A percentile compares a stretch with the other conserved stretches of the same genome.
phyloP scores from a whole-genome alignment of 1,139 yeast genomes.

The Pichiaceae sp. region DNA sequence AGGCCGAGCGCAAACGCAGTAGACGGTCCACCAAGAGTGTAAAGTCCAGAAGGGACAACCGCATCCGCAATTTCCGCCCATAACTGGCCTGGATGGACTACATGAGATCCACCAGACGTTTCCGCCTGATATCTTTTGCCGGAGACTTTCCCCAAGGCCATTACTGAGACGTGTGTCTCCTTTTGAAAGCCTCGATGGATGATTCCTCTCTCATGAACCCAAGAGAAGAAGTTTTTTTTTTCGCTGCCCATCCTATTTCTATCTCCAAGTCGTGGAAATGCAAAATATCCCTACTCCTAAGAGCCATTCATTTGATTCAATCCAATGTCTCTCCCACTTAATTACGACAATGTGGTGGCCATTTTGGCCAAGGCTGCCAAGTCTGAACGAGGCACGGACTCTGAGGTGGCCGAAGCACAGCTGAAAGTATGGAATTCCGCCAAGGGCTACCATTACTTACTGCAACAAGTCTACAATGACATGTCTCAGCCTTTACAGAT shows the following conservation, averaged over 20 bases:
- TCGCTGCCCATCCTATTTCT: not conserved
- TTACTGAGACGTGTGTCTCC: constrained; percentile 5
- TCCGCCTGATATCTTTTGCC: constrained; percentile 18
- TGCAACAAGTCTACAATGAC: constrained; percentile 48
- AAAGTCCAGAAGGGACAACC: not conserved
- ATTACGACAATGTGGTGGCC: constrained; percentile 14
- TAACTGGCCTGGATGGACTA: constrained; percentile 7
- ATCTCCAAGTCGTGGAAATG: too few relatives aligned
- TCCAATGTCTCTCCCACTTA: constrained; percentile 6
- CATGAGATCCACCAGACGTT: constrained; percentile 13
- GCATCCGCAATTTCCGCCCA: not conserved
- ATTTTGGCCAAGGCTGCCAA: constrained; percentile 19
- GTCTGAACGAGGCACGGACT: constrained; percentile 16
- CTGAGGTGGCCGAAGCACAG: constrained; percentile 51
- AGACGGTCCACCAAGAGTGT: not conserved
- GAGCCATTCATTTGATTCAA: too few relatives aligned
- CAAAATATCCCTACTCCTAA: too few relatives aligned
- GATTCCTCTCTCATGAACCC: constrained; percentile 15
- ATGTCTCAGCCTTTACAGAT: constrained; percentile 49
- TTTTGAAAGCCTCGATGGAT: constrained; percentile 17
- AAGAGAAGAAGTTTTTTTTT: not conserved
- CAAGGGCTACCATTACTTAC: constrained; percentile 35
- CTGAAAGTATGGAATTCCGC: constrained; percentile 58
- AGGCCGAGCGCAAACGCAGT: not conserved
- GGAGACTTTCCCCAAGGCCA: constrained; percentile 22